phyloP scores from a whole-genome alignment of 352 stramenopile genomes.

The Globisporangium polare region DNA sequence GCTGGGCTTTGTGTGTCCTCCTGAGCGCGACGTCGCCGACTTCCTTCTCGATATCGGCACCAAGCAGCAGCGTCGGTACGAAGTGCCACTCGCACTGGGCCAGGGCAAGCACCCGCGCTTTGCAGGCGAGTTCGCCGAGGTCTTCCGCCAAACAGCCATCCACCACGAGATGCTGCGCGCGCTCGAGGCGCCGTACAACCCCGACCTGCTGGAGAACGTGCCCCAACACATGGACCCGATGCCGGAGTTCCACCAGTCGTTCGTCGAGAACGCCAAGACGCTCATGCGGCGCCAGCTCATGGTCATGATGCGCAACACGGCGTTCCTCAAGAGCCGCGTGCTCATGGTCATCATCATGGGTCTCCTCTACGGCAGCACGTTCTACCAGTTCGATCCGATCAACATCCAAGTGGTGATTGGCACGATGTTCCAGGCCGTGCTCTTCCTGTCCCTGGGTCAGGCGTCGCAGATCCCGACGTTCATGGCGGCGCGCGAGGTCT shows the following conservation, averaged over 20 bases:
- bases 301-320: conserved; percentile 36
- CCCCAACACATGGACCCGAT: conserved; percentile 60
- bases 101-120: conserved; percentile 13
- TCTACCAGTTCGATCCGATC: conserved; percentile 34
- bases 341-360: conserved; percentile 39
- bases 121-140: conserved; percentile 19
- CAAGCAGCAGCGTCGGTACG: conserved; percentile 31
- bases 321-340: conserved; percentile 25
- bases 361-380: conserved; percentile 28
- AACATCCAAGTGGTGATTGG: conserved; percentile 34
- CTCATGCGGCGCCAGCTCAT: conserved; percentile 39
- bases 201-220: background rate
- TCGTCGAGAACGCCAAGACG: conserved; percentile 18
- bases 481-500: conserved; percentile 50
- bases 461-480: conserved; percentile 59
- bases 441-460: conserved; percentile 50
- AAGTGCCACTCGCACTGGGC: conserved; percentile 11
- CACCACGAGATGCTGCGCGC: background rate
- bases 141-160: background rate
- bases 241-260: conserved; percentile 30
- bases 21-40: conserved; percentile 78
- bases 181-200: background rate
- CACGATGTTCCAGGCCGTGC: conserved; percentile 53
- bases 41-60: conserved; percentile 79
- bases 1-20: conserved; percentile 27